Evolutionary conservation across 345 rosid genomes (phyloP).

Genomic region (Eutrema yunnanense): DNA sequence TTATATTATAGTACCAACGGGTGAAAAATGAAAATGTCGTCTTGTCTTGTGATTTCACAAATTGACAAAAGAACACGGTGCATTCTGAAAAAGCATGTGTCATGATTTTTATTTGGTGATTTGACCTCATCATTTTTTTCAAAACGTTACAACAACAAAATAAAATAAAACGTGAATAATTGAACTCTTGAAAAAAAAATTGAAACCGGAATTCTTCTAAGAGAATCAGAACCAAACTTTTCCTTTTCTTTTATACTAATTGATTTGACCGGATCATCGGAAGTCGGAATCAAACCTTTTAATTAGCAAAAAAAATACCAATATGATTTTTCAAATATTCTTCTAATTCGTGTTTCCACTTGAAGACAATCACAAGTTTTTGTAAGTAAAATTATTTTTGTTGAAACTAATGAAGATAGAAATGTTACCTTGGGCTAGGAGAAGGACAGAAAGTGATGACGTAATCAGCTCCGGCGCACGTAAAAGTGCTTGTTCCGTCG

Average conservation of each 20-base stretch:
- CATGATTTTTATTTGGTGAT: slow-evolving; percentile 20
- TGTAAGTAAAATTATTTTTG: neutral
- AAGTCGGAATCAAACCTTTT: neutral
- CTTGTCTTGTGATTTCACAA: slow-evolving; percentile 19
- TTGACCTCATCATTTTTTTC: slow-evolving; percentile 7
- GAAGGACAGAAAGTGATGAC: slow-evolving; percentile 52
- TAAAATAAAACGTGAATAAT: neutral
- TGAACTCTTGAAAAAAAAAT: neutral
- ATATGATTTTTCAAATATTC: neutral
- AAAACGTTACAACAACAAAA: neutral
- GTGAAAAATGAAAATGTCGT: slow-evolving; percentile 20
- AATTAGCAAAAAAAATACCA: neutral
- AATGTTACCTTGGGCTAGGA: slow-evolving; percentile 33
- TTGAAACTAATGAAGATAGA: neutral
- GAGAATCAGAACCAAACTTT: slow-evolving; percentile 13
- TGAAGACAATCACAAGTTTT: neutral
- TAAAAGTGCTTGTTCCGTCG: slow-evolving; percentile 54
- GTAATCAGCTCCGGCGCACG: slow-evolving; percentile 48
- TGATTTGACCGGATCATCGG: neutral
- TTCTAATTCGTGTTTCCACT: slow-evolving; percentile 14
- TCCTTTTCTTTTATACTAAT: neutral
- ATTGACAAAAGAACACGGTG: slow-evolving; percentile 15
- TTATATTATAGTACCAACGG: slow-evolving; percentile 11
- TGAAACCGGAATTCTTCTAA: slow-evolving; percentile 8
- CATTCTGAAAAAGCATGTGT: neutral